Conservation (phyloP, 2,329 filamentous ascomycete species). For the Zymoseptoria brevis region DNA sequence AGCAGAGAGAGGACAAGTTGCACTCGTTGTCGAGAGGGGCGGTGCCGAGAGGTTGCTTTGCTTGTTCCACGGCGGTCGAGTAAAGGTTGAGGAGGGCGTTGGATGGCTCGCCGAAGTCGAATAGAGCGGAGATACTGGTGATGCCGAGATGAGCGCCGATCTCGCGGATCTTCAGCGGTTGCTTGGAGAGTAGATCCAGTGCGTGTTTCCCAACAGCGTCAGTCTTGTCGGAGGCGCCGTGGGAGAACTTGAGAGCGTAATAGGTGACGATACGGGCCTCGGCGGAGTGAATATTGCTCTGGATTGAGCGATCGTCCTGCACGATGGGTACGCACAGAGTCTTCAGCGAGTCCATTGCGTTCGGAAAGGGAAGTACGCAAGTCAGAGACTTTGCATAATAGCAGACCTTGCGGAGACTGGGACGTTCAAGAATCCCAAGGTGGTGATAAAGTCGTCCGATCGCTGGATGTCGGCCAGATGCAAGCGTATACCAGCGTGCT, state of each 20-base stretch:
- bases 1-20: not conserved
- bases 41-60: slow-evolving; percentile 18
- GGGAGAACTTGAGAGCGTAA: slow-evolving; percentile 57
- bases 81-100: slow-evolving; percentile 41
- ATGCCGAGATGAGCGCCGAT: slow-evolving; percentile 51
- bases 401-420: slow-evolving; percentile 63
- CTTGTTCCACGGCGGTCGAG: slow-evolving; percentile 13
- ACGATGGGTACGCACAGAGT: slow-evolving; percentile 54
- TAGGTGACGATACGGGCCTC: slow-evolving; percentile 57
- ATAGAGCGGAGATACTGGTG: slow-evolving; percentile 45
- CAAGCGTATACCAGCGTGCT: slow-evolving; percentile 75
- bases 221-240: slow-evolving; percentile 42
- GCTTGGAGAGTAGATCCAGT: slow-evolving; percentile 45
- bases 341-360: slow-evolving; percentile 61
- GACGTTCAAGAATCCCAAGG: slow-evolving; percentile 67
- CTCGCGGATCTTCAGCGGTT: slow-evolving; percentile 40
- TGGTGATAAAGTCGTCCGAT: slow-evolving; percentile 82
- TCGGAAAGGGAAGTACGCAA: slow-evolving; percentile 57
- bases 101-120: slow-evolving; percentile 46
- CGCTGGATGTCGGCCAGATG: slow-evolving; percentile 65
- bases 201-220: slow-evolving; percentile 43
- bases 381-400: slow-evolving; percentile 65
- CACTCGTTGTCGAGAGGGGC: slow-evolving; percentile 2
- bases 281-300: slow-evolving; percentile 34
- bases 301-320: slow-evolving; percentile 28